Evolutionary conservation across 768 basidiomycete genomes (phyloP).

Genomic region (Clitopilus passeckerianus): DNA sequence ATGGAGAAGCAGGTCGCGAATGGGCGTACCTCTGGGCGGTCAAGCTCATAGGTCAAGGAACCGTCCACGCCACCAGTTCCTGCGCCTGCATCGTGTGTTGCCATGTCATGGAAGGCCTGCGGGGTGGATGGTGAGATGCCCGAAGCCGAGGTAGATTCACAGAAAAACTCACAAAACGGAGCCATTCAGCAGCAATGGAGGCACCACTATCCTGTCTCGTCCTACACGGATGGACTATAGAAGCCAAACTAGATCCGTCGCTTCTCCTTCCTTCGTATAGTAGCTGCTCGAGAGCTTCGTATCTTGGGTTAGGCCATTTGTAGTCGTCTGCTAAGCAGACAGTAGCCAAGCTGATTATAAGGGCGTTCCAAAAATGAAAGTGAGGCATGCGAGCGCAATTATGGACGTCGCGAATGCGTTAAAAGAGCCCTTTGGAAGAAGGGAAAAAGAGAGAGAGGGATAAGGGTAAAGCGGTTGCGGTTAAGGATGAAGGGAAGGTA

Average conservation of each 20-base stretch:
- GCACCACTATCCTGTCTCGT: conserved; percentile 20
- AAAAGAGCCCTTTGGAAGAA: neutral
- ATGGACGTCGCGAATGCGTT: conserved; percentile 5
- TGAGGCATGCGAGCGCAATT: conserved; percentile 13
- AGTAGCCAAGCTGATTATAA: conserved; percentile 10
- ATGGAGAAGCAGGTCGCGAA: neutral
- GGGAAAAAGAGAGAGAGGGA: neutral
- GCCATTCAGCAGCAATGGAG: conserved; percentile 34
- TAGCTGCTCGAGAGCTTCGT: conserved; percentile 29
- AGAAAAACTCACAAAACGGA: conserved; percentile 26
- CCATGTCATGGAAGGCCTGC: conserved; percentile 48
- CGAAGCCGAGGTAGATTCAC: neutral
- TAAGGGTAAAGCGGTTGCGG: neutral
- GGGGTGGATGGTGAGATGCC: conserved; percentile 1
- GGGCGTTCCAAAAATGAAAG: conserved; percentile 11
- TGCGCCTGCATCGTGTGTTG: conserved; percentile 38
- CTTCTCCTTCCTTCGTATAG: conserved; percentile 29
- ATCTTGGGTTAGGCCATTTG: conserved; percentile 29
- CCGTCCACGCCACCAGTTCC: conserved; percentile 48
- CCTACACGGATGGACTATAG: conserved; percentile 23
- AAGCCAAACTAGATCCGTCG: conserved; percentile 24
- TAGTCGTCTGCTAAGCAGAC: conserved; percentile 15
- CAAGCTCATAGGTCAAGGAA: conserved; percentile 42
- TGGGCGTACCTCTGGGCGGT: conserved; percentile 30
- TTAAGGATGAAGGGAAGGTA: neutral